Percentiles rank a stretch among this genome's conserved stretches.
phyloP scores from a whole-genome alignment of 257 asterid species.

The Solanum chmielewskii region DNA sequence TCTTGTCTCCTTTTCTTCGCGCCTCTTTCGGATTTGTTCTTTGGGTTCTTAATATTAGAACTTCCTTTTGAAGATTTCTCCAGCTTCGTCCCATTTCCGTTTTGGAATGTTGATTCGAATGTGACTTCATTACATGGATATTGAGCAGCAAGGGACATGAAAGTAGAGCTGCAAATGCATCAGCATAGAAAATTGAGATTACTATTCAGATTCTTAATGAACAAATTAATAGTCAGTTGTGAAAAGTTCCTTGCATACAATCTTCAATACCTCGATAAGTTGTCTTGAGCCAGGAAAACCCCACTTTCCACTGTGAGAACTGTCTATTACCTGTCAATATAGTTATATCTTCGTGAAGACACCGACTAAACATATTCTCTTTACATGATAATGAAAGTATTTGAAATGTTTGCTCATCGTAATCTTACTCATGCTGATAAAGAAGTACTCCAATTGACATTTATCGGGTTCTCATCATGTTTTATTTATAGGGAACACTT shows the following conservation, averaged over 20 bases:
- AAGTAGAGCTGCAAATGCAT: slow-evolving; percentile 54
- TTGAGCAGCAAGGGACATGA: slow-evolving; percentile 55
- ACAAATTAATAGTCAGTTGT: background rate
- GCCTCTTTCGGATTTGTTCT: background rate
- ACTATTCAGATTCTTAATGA: background rate
- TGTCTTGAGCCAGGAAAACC: slow-evolving; percentile 70
- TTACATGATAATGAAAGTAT: background rate
- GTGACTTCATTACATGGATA: slow-evolving; percentile 12
- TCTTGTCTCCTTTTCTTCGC: background rate
- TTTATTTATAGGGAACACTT: background rate
- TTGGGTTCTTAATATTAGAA: background rate
- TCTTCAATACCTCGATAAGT: slow-evolving; percentile 46
- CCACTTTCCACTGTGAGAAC: slow-evolving; percentile 78
- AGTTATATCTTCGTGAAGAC: background rate
- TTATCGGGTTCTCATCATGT: background rate
- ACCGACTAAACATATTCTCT: background rate
- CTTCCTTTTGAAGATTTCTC: background rate
- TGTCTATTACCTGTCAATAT: slow-evolving; percentile 47
- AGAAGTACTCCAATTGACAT: background rate
- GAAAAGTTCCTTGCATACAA: background rate
- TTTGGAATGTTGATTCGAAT: background rate
- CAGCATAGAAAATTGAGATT: background rate
- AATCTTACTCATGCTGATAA: background rate
- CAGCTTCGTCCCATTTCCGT: background rate
- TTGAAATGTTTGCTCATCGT: background rate